Percentiles rank a stretch among this genome's conserved stretches.
Conservation (phyloP, 2,329 filamentous ascomycete species). For the Byssochlamys sp. region DNA sequence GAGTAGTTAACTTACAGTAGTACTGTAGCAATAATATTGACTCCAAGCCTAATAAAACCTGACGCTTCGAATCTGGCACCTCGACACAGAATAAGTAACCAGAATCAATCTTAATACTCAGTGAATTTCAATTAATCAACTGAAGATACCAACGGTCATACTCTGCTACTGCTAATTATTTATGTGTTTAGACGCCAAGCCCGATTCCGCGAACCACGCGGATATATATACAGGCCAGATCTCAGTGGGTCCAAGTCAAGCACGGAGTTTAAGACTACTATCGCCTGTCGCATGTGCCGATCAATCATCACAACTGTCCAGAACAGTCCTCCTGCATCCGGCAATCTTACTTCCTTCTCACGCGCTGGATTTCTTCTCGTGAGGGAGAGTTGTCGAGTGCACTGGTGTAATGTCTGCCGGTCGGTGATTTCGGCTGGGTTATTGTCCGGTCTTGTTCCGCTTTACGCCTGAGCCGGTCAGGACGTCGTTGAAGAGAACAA, state of each 20-base stretch:
- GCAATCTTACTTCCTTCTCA: neutral
- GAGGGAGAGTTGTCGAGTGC: neutral
- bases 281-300: constrained; percentile 1
- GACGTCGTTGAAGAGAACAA: neutral
- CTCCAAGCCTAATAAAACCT: neutral
- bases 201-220: neutral
- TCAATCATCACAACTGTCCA: constrained; percentile 9
- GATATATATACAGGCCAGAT: neutral
- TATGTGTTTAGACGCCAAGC: neutral
- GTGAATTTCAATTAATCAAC: no score
- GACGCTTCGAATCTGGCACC: neutral
- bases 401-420: neutral
- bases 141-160: no score
- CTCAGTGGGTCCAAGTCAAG: neutral
- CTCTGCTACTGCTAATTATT: no score
- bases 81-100: no score
- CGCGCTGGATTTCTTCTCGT: neutral
- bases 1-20: no score
- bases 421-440: neutral
- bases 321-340: neutral
- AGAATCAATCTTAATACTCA: no score
- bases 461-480: neutral
- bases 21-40: neutral
- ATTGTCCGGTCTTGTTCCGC: neutral
- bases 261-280: no score